phyloP scores from a whole-genome alignment of 139 green algal genomes.

The Medakamo hakoo region DNA sequence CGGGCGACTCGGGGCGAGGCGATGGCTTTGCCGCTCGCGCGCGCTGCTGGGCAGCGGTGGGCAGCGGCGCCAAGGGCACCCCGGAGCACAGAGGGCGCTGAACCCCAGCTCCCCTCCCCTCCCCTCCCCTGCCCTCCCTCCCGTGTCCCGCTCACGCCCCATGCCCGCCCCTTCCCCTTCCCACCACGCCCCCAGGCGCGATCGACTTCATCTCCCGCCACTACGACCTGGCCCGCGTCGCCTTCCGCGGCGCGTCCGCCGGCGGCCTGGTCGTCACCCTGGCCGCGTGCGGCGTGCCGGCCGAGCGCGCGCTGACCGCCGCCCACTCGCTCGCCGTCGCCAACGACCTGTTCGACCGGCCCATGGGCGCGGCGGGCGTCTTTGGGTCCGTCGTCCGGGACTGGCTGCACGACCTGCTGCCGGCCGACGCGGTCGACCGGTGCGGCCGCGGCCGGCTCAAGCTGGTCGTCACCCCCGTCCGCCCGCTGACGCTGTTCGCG shows the following conservation, averaged over 20 bases:
- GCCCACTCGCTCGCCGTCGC: conserved; percentile 22
- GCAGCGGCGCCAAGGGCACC: too few relatives aligned
- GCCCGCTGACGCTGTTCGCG: conserved; percentile 11
- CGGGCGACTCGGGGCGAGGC: too few relatives aligned
- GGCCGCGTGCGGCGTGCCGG: conserved; percentile 22
- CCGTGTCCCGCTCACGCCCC: too few relatives aligned
- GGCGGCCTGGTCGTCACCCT: conserved; percentile 21
- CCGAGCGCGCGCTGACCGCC: conserved; percentile 17
- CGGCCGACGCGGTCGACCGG: conserved; percentile 31
- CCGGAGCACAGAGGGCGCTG: too few relatives aligned
- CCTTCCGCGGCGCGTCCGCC: conserved; percentile 21
- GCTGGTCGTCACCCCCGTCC: conserved; percentile 26
- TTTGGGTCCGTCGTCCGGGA: conserved; percentile 46
- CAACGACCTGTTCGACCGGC: conserved; percentile 23
- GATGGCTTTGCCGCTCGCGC: too few relatives aligned
- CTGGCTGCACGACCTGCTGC: conserved; percentile 55
- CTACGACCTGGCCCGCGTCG: conserved; percentile 16
- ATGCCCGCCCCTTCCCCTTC: too few relatives aligned
- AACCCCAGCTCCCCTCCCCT: too few relatives aligned
- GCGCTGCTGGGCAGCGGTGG: too few relatives aligned
- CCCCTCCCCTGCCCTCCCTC: too few relatives aligned
- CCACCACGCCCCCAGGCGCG: conserved; percentile 1
- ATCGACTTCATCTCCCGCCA: conserved; percentile 14
- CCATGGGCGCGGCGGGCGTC: conserved; percentile 38
- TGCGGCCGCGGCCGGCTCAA: conserved; percentile 19